Conservation (phyloP, 2,329 filamentous ascomycete species). For the Claviceps sp. region DNA sequence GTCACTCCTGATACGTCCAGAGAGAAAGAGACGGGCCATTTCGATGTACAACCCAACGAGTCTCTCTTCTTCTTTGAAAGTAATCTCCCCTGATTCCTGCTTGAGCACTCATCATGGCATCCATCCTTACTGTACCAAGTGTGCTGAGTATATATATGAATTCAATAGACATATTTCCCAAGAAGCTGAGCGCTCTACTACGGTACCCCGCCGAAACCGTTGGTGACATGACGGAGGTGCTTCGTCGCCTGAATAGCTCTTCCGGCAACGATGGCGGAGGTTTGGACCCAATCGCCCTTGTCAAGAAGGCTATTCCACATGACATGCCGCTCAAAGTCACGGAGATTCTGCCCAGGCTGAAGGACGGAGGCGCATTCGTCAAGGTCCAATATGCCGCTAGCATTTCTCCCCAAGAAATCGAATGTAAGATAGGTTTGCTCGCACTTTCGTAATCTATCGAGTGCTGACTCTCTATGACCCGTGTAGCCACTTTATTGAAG, state of each 20-base stretch:
- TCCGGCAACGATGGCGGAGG: constrained; percentile 34
- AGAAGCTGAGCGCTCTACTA: constrained; percentile 46
- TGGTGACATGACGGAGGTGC: constrained; percentile 33
- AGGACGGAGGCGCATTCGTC: constrained; percentile 88
- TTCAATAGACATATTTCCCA: constrained; percentile 64
- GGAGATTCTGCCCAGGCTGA: constrained; percentile 70
- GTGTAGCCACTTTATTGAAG: constrained; percentile 38
- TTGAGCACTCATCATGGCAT: not conserved
- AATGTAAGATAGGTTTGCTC: constrained; percentile 19
- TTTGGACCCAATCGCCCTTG: constrained; percentile 38
- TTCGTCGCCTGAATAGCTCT: constrained; percentile 37
- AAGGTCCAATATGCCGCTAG: constrained; percentile 52
- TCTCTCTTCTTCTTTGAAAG: constrained; percentile 84
- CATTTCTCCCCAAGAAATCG: constrained; percentile 26
- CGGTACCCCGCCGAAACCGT: constrained; percentile 35
- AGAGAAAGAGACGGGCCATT: constrained; percentile 65
- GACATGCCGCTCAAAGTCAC: constrained; percentile 55
- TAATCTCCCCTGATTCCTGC: constrained; percentile 25
- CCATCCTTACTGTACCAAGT: not conserved
- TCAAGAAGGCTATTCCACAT: constrained; percentile 49
- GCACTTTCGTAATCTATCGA: not conserved
- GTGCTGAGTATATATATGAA: not conserved
- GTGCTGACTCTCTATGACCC: not conserved
- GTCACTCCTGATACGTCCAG: constrained; percentile 18
- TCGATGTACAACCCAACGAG: constrained; percentile 62